Evolutionary conservation across 768 basidiomycete species (phyloP).

Genomic region (Trametes sanguinea): DNA sequence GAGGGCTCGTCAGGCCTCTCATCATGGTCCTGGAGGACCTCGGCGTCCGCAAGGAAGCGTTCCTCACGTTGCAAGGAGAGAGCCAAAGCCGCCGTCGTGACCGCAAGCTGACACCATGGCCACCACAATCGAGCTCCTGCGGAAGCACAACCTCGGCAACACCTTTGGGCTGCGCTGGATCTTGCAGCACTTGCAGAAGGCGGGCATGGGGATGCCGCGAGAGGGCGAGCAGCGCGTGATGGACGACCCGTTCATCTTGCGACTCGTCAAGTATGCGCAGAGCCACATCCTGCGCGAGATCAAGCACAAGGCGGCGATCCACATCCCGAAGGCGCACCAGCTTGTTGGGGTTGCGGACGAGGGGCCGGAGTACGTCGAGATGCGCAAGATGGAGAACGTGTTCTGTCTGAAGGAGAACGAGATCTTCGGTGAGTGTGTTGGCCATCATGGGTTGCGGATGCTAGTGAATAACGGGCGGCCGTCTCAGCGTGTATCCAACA

Average conservation of each 20-base stretch:
- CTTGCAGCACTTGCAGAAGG: slow-evolving; percentile 47
- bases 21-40: slow-evolving; percentile 80
- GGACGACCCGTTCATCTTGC: slow-evolving; percentile 26
- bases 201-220: slow-evolving; percentile 23
- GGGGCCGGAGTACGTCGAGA: slow-evolving; percentile 59
- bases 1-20: slow-evolving; percentile 49
- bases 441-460: no score
- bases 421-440: slow-evolving; percentile 60
- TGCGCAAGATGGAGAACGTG: slow-evolving; percentile 51
- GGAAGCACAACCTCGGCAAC: slow-evolving; percentile 45
- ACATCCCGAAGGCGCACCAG: slow-evolving; percentile 63
- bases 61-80: slow-evolving; percentile 65
- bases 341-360: slow-evolving; percentile 86
- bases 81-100: slow-evolving; percentile 56
- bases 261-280: slow-evolving; percentile 41
- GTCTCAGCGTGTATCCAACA: slow-evolving; percentile 59
- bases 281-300: slow-evolving; percentile 71
- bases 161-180: slow-evolving; percentile 53
- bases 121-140: slow-evolving; percentile 50
- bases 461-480: neutral
- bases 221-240: slow-evolving; percentile 12
- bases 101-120: slow-evolving; percentile 58
- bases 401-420: slow-evolving; percentile 56
- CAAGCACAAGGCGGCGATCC: slow-evolving; percentile 76
- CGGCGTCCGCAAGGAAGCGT: slow-evolving; percentile 56